Evolutionary conservation across 257 asterid genomes (phyloP), one percentile per base, ranked within the genome.

Genomic region (Solanum dulcamara): DNA sequence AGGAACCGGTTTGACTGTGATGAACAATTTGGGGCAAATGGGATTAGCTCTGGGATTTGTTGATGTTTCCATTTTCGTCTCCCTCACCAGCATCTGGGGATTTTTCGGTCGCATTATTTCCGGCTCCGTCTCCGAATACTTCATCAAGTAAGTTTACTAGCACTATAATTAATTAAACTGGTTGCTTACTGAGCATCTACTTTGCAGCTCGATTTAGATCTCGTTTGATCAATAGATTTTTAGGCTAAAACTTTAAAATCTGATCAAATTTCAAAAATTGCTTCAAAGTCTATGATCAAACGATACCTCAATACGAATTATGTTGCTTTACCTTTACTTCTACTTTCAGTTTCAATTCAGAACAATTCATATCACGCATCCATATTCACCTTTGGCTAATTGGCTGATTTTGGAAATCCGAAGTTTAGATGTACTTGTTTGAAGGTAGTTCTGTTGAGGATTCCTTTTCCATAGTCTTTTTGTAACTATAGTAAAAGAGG

Each of bases 21-120:
- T 92, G 99, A 97, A 96, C 67, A 96, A 96, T 68, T 66, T 92
- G 91, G 99, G 99, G 4, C 99, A 96, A 81, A 95, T 96, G 96
- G 99, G 99, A 17, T 48, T 91, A 83, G 98, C 99, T 0, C 93
- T 97, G 77, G 99, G 99, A 48, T 93, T 95, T 51, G 48, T 90
- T 38, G 98, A 97, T 68, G 98, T 97, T 46, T 97, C 99, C 89
- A 92, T 97, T 13, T 97, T 97, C 86, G 98, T 97, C 37, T 97
- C 99, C 2, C 89, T 97, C 12, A 95, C 94, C 2, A 97, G 99
- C 88, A 97, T 97, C 48, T 95, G 97, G 97, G 99, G 99, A 48
- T 96, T 96, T 75, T 96, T 96, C 74, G 99, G 99, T 1, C 94
- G 99, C 80, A 96, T 96, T 85, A 28, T 90, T 4, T 97, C 99